Percentiles rank a stretch among this genome's conserved stretches.
These are phyloP conservation scores for Fraxinus greggii DNA, from an alignment of 305 asterid species.

Conservation along the genomic window DNA sequence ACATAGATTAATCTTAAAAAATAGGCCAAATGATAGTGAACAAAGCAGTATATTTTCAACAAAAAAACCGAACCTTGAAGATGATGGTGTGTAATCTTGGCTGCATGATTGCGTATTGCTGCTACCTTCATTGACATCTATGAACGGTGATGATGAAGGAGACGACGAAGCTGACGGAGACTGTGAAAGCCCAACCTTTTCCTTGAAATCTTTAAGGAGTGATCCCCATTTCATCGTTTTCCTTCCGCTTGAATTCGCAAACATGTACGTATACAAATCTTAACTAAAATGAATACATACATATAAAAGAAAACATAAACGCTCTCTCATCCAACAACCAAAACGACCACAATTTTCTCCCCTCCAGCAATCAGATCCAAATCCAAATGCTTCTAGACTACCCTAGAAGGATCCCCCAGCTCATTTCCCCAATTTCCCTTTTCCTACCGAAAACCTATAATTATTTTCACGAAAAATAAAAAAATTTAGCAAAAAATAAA, in stretches of 20 bases:
- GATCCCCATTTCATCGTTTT: slow-evolving; percentile 98
- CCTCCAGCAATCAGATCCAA: slow-evolving; percentile 61
- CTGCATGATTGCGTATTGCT: slow-evolving; percentile 39
- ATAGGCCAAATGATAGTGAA: not conserved
- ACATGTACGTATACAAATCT: slow-evolving; percentile 37
- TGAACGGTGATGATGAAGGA: slow-evolving; percentile 52
- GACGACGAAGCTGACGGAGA: slow-evolving; percentile 49
- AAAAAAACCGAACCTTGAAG: slow-evolving; percentile 61
- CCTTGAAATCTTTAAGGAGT: slow-evolving; percentile 96
- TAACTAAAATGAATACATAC: slow-evolving; percentile 26
- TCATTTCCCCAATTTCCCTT: slow-evolving; percentile 30
- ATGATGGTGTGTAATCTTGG: slow-evolving; percentile 56
- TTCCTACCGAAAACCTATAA: not conserved
- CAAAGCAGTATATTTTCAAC: not conserved
- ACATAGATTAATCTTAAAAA: not conserved
- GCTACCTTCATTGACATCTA: slow-evolving; percentile 38
- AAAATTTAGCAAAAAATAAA: not conserved
- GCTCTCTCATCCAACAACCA: slow-evolving; percentile 68
- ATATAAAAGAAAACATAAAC: slow-evolving; percentile 19
- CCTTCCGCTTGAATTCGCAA: slow-evolving; percentile 54
- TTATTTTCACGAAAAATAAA: slow-evolving; percentile 17
- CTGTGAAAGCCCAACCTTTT: slow-evolving; percentile 84
- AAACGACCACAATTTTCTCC: slow-evolving; percentile 17
- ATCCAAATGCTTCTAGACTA: slow-evolving; percentile 62
- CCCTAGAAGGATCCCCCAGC: slow-evolving; percentile 68